phyloP scores from a whole-genome alignment of 2,329 filamentous ascomycete species.

The Lanzia echinophila region DNA sequence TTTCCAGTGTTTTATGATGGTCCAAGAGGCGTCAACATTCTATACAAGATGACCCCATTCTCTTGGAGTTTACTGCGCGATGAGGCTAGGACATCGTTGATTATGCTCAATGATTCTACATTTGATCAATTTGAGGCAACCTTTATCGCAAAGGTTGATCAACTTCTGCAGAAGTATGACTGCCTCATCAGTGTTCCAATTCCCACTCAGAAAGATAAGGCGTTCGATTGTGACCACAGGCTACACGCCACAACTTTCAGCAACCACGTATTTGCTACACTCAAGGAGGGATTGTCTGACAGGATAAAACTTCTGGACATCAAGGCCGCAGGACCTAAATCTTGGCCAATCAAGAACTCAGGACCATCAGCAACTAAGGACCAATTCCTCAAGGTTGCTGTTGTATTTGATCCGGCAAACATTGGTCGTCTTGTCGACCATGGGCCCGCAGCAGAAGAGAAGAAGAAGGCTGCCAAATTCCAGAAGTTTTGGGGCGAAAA shows the following conservation, averaged over 20 bases:
- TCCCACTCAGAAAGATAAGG: neutral
- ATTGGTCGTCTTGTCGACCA: slow-evolving; percentile 75
- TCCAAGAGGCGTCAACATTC: slow-evolving; percentile 65
- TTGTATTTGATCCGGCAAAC: slow-evolving; percentile 67
- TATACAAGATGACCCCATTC: slow-evolving; percentile 87
- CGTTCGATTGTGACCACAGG: slow-evolving; percentile 24
- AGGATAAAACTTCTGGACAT: slow-evolving; percentile 64
- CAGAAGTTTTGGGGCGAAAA: slow-evolving; percentile 93
- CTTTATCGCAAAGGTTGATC: slow-evolving; percentile 63
- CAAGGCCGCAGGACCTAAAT: slow-evolving; percentile 32
- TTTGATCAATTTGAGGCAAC: slow-evolving; percentile 77
- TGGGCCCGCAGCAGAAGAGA: slow-evolving; percentile 79
- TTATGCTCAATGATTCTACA: slow-evolving; percentile 65
- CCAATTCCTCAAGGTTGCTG: slow-evolving; percentile 50
- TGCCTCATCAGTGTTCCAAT: slow-evolving; percentile 32
- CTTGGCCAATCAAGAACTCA: slow-evolving; percentile 43
- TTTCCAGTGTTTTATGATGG: slow-evolving; percentile 75
- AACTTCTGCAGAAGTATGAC: slow-evolving; percentile 51
- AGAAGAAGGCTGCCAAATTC: slow-evolving; percentile 73
- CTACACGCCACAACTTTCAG: slow-evolving; percentile 33
- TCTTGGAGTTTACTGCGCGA: slow-evolving; percentile 68
- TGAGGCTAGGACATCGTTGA: slow-evolving; percentile 68
- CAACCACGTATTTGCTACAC: slow-evolving; percentile 53
- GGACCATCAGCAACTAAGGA: slow-evolving; percentile 30
- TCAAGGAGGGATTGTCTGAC: slow-evolving; percentile 69